Evolutionary conservation across 2,329 filamentous ascomycete genomes (phyloP), one percentile per base, ranked within the genome.

Genomic region (Aspergillus melleus): DNA sequence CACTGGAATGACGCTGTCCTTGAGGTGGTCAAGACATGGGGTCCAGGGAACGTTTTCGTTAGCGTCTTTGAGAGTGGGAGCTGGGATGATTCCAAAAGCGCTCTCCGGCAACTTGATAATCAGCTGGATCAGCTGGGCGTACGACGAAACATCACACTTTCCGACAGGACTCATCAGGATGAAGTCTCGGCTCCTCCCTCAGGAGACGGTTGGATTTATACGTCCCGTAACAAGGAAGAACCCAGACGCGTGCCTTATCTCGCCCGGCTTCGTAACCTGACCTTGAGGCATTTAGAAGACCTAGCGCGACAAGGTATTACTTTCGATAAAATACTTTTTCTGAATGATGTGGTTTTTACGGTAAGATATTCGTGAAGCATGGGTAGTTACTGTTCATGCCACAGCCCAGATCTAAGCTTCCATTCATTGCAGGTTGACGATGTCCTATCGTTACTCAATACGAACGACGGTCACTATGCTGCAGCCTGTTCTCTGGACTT

Each of bases 401-500:
- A 22, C 10, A 10, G 2, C 11, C 8, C 19, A 36, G 12, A 39
- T n/a, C 36, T 39, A 39, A n/a, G 12, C 36, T 14, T 14, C 14
- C 5, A 14, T n/a, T n/a, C 14, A 12, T 26, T 29, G 79, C 84
- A 0, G 66, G 78, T 3, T 10, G 44, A 47, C n/a, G 85, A 88
- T 63, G 82, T 85, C 0, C 73, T 81, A 6, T 78, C 82, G 22
- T 76, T 88, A 16, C 76, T 91, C 61, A 81, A 81, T 52, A 89
- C 86, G 2, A 85, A 87, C 66, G 66, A 75, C 16, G 80, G 82
- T 6, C 68, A 77, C 16, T 92, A 91, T 66, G 84, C 87, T 4
- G 86, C 89, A 0, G 88, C 87, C 3, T 92, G 90, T 68, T 88
- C 88, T 0, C 76, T 90, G 39, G 90, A 92, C 75, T 91, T 88